Evolutionary conservation across 148 eudicot species (phyloP).

Genomic region (Silene conica): DNA sequence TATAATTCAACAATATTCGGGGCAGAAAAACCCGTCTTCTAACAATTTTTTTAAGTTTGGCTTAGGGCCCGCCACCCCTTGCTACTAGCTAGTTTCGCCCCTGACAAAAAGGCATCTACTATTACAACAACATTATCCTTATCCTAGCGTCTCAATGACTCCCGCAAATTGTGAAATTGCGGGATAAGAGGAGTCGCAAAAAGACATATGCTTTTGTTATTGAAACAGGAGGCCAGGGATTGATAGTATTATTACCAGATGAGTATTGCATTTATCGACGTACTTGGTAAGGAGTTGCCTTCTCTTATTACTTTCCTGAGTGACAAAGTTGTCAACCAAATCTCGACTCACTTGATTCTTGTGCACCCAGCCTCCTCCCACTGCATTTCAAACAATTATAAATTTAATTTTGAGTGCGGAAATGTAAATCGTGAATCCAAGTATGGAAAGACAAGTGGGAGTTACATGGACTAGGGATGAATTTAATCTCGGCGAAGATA

Average conservation of each 20-base stretch:
- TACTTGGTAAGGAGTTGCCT: constrained; percentile 55
- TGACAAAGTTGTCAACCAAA: constrained; percentile 46
- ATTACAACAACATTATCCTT: too few relatives aligned
- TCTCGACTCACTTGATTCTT: constrained; percentile 59
- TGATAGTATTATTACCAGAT: constrained; percentile 36
- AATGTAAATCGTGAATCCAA: not conserved
- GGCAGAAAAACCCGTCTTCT: too few relatives aligned
- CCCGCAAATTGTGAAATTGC: too few relatives aligned
- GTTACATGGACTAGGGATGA: constrained; percentile 76
- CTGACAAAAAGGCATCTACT: too few relatives aligned
- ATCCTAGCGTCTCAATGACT: too few relatives aligned
- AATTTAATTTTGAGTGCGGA: not conserved
- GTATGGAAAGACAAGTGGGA: too few relatives aligned
- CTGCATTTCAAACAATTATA: constrained; percentile 1
- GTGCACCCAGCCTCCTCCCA: constrained; percentile 65
- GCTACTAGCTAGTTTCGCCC: too few relatives aligned
- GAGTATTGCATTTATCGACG: constrained; percentile 46
- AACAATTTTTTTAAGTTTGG: too few relatives aligned
- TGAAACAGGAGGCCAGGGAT: not conserved
- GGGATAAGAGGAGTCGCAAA: too few relatives aligned
- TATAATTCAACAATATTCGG: too few relatives aligned
- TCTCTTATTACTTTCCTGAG: constrained; percentile 54
- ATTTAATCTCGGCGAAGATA: constrained; percentile 57
- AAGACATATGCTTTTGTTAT: too few relatives aligned
- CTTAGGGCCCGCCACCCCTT: too few relatives aligned